Base-by-base conservation (phyloP, 2,329 filamentous ascomycete genomes). In the Alternaria arbusti region DNA sequence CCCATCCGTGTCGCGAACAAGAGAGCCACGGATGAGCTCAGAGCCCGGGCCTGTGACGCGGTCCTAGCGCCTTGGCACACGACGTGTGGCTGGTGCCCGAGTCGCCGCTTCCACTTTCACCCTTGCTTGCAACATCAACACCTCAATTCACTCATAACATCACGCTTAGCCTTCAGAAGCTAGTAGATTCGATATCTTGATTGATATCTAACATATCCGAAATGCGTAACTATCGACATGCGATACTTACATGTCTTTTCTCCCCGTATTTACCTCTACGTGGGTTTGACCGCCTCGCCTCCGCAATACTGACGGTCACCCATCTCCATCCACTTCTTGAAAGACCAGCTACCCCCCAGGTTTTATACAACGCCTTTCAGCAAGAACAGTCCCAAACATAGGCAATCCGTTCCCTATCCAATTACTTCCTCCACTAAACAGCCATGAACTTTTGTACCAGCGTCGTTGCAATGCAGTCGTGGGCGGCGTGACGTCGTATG, bases 401-500 rank as follows among this genome's bases (percentile, higher is more conserved):
- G 6, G 36, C 36, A 45, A 20, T 13, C 15, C 23, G 6, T 25
- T 20, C 28, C 36, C 20, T 44, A 17, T 17, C 50, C 12, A 56
- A 68, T 63, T 65, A 71, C 12, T 8, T 60, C 61, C 66, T 61
- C 62, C 68, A 67, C 61, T 63, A 63, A 28, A 26, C 65, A 66
- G 40, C 64, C 61, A 52, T 54, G 23, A 61, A 51, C 28, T 47
- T 66, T 65, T 63, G 32, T 60, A 46, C 61, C 52, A 28, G 57
- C 56, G 62, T 66, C 64, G 47, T 64, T 69, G 69, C 64, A 64
- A 67, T 72, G 67, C 67, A 69, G 50, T 73, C 71, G 66, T 73
- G 57, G 69, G 63, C 66, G 57, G 66, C 70, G 64, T 75, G 64
- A 71, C 62, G 61, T 74, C 69, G 63, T 75, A 56, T 65, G 65